Percentiles rank a stretch among this genome's conserved stretches.
Evolutionary conservation across 2,329 filamentous ascomycete species (phyloP).

Genomic region (Chlorencoelia australis): DNA sequence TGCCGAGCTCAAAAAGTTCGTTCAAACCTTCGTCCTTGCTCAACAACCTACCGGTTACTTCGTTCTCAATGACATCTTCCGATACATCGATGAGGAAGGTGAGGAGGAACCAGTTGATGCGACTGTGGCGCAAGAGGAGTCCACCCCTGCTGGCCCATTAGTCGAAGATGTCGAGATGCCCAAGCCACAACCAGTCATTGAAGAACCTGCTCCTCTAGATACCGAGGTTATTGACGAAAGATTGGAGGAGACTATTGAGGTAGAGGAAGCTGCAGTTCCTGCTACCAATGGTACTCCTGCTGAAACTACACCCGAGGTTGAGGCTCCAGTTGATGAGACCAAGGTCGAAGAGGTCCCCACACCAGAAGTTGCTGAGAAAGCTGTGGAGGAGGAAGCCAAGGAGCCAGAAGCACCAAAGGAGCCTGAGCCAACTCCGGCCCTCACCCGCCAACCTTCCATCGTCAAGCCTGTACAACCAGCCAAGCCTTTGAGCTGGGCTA

Average conservation of each 20-base stretch:
- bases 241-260: constrained; percentile 52
- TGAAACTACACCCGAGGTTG: constrained; percentile 24
- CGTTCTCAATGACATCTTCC: constrained; percentile 95
- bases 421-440: constrained; percentile 41
- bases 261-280: constrained; percentile 27
- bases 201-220: constrained; percentile 32
- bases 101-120: constrained; percentile 57
- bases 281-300: constrained; percentile 35
- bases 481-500: constrained; percentile 69
- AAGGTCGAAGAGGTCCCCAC: constrained; percentile 29
- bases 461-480: constrained; percentile 45
- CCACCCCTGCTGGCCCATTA: constrained; percentile 16
- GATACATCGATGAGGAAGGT: constrained; percentile 77
- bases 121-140: constrained; percentile 23
- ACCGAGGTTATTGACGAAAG: constrained; percentile 59
- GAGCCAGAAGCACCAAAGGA: constrained; percentile 59
- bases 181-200: constrained; percentile 24
- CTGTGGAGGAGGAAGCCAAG: constrained; percentile 45
- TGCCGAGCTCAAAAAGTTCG: constrained; percentile 86
- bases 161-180: constrained; percentile 27
- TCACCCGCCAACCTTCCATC: constrained; percentile 23
- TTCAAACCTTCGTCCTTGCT: constrained; percentile 94
- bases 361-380: constrained; percentile 40
- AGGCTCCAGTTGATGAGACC: constrained; percentile 24
- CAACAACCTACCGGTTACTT: constrained; percentile 96